These are phyloP conservation scores for Neocucurbitaria cava DNA, from an alignment of 2,329 filamentous ascomycete species.

Conservation along the genomic window DNA sequence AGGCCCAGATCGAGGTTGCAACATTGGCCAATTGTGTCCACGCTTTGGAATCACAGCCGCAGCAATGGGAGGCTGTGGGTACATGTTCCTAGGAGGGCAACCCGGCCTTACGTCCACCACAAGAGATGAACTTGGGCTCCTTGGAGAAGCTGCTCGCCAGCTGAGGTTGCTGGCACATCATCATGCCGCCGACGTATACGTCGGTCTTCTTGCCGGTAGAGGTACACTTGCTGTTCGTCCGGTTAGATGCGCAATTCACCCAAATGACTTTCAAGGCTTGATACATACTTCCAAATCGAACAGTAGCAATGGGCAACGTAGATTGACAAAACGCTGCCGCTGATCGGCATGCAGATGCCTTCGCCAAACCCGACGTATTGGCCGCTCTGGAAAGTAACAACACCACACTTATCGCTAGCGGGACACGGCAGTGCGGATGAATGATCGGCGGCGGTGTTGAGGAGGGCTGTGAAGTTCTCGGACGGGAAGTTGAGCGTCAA, in stretches of 20 bases:
- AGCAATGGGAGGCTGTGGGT: no score
- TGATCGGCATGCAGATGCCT: conserved; percentile 10
- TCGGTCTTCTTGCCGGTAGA: conserved; percentile 3
- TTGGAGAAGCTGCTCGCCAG: neutral
- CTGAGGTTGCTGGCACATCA: conserved; percentile 11
- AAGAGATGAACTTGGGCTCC: conserved; percentile 9
- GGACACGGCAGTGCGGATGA: neutral
- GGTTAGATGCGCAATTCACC: no score
- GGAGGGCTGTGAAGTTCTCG: neutral
- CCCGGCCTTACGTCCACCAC: conserved; percentile 1
- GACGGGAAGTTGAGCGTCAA: neutral
- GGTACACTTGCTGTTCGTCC: neutral
- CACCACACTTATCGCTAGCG: conserved; percentile 3
- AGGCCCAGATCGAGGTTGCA: no score
- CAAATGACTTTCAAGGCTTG: no score
- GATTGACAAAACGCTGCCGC: conserved; percentile 2
- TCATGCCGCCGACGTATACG: conserved; percentile 11
- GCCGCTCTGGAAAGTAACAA: conserved; percentile 3
- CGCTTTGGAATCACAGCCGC: no score
- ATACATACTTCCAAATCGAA: conserved; percentile 12
- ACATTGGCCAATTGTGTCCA: no score
- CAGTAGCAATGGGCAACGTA: conserved; percentile 15
- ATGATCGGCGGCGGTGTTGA: neutral
- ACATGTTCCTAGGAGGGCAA: no score
- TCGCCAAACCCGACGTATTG: conserved; percentile 4